Base-by-base conservation (phyloP, 1,284 basidiomycete species). In the Apiotrichum laibachii region DNA sequence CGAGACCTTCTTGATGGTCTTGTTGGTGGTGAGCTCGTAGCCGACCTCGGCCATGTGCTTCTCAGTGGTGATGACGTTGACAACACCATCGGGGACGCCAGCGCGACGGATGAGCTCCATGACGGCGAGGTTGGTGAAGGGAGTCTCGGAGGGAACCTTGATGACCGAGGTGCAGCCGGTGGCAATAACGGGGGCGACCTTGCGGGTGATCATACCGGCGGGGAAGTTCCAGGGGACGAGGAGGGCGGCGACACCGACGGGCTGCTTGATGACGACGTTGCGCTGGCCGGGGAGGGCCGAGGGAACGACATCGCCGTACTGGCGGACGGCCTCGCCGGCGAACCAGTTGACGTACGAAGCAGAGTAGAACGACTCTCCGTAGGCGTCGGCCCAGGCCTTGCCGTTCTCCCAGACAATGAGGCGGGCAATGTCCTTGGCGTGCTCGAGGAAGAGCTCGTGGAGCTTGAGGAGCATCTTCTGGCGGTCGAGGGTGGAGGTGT, bases 91-190 rank as follows among this genome's bases (percentile, higher is more conserved):
- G 15, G 96, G 95, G 50, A 99, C 82, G 46, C 94, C 95, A 13
- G 94, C 95, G 58, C 92, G 86, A 51, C 84, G 83, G 18, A 87
- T 86, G 33, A 97, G 85, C 88, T 77, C 75, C 63, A 75, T 69
- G 53, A 77, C 69, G 5, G 95, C 96, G 21, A 99, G 84, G 18
- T 88, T 87, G 40, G 92, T 93, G 79, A 91, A 96, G 0, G 96
- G 96, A 0, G 96, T 94, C 79, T 99, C 95, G 1, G 93, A 85
- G 2, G 96, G 88, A 3, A 94, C 93, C 75, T 99, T 99, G 78
- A 98, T 86, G 56, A 99, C 94, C 1, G 87, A 84, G 0, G 95
- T 98, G 77, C 96, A 99, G 26, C 96, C 96, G 18, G 93, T 93
- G 11, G 93, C 91, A 18, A 99, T 85, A 45, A 82, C 83, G 1